A percentile compares a stretch with the other conserved stretches of the same genome.
Conservation (phyloP, 225 moss, liverwort and hornwort species). For the Pseudoscleropodium purum region DNA sequence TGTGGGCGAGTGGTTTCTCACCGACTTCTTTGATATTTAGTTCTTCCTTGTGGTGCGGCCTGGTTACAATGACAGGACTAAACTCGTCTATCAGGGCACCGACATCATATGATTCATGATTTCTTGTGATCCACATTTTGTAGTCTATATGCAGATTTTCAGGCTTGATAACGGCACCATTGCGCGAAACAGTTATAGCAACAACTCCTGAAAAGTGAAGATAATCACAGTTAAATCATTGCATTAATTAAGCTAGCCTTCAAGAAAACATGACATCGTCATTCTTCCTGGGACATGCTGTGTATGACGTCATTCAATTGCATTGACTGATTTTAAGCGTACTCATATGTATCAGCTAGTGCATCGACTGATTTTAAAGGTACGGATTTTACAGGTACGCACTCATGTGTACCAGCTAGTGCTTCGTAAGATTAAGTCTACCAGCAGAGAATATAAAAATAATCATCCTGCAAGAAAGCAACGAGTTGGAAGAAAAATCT, state of each 20-base stretch:
- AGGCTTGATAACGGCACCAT: not conserved
- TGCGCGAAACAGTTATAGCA: not conserved
- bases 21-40: slow-evolving; percentile 1
- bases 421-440: not conserved
- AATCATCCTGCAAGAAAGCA: not conserved
- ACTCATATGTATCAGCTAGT: not conserved
- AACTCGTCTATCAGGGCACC: slow-evolving; percentile 3
- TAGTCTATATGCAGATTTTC: slow-evolving; percentile 6
- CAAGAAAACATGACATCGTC: not conserved
- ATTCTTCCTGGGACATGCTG: not conserved
- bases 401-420: not conserved
- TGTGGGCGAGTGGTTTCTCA: not conserved
- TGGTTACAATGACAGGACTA: not conserved
- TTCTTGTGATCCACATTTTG: slow-evolving; percentile 9
- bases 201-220: slow-evolving; percentile 14
- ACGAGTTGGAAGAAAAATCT: not conserved
- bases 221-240: not conserved
- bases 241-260: not conserved
- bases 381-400: no score
- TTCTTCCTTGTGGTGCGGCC: slow-evolving; percentile 5
- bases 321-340: not conserved
- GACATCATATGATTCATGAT: slow-evolving; percentile 1
- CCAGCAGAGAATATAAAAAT: not conserved
- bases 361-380: not conserved
- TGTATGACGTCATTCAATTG: not conserved